Evolutionary conservation across 805 yeast genomes (phyloP).

Genomic region (Ogataea saltuana): DNA sequence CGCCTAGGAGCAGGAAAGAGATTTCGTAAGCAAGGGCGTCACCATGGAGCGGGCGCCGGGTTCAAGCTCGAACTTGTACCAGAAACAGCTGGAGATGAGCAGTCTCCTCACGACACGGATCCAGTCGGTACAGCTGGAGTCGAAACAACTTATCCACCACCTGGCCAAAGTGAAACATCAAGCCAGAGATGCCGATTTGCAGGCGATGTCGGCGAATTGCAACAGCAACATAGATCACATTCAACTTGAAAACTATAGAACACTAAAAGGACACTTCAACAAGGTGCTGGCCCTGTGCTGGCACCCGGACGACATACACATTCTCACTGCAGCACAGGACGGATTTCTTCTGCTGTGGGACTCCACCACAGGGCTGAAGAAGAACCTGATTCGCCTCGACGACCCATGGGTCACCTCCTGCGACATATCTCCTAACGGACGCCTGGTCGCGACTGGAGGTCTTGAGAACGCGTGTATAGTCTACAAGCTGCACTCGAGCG

Average conservation of each 20-base stretch:
- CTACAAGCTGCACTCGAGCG: conserved; percentile 43
- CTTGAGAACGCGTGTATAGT: conserved; percentile 77
- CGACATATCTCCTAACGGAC: conserved; percentile 67
- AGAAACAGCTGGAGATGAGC: conserved; percentile 29
- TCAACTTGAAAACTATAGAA: conserved; percentile 26
- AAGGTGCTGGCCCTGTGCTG: conserved; percentile 71
- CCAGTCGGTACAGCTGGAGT: conserved; percentile 29
- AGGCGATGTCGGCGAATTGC: conserved; percentile 29
- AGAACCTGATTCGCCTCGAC: conserved; percentile 67
- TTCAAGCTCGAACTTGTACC: conserved; percentile 15
- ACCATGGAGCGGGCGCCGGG: too few relatives aligned
- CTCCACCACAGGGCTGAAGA: conserved; percentile 66
- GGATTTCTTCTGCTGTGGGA: conserved; percentile 88
- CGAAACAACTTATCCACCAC: conserved; percentile 28
- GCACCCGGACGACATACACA: conserved; percentile 60
- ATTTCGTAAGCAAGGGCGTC: too few relatives aligned
- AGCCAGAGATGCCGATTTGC: conserved; percentile 30
- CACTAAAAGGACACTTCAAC: conserved; percentile 65
- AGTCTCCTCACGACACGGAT: conserved; percentile 24
- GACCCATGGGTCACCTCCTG: conserved; percentile 80
- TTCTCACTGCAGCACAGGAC: conserved; percentile 81
- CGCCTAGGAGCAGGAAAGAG: too few relatives aligned
- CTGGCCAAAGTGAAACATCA: conserved; percentile 30
- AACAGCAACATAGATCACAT: conserved; percentile 10
- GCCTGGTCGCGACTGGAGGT: conserved; percentile 77